phyloP scores from a whole-genome alignment of 177 flowering plant species.

The Vitis hybrid region DNA sequence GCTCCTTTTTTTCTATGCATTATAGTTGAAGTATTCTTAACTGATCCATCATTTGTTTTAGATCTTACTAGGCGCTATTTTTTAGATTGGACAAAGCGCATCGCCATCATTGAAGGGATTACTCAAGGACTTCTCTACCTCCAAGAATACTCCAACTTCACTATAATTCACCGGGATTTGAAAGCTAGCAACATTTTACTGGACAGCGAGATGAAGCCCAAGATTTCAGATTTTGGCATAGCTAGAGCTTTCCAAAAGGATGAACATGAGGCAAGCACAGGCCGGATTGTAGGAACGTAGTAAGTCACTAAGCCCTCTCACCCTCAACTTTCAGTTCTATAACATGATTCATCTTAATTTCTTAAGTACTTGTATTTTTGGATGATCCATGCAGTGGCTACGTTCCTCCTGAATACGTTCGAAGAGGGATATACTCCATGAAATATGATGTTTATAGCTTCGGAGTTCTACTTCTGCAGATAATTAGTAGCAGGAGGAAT shows the following conservation, averaged over 20 bases:
- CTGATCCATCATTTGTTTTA: background rate
- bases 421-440: slow-evolving; percentile 18
- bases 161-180: slow-evolving; percentile 28
- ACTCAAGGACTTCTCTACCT: slow-evolving; percentile 36
- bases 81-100: slow-evolving; percentile 24
- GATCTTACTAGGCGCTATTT: slow-evolving; percentile 7
- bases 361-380: background rate
- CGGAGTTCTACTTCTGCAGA: slow-evolving; percentile 29
- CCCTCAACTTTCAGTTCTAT: background rate
- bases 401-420: slow-evolving; percentile 31
- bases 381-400: slow-evolving; percentile 24
- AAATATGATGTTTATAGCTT: slow-evolving; percentile 32
- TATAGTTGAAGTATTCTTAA: no score
- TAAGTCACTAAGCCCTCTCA: slow-evolving; percentile 13
- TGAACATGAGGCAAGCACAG: slow-evolving; percentile 18
- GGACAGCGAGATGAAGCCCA: slow-evolving; percentile 26
- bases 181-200: slow-evolving; percentile 28
- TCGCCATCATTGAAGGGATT: slow-evolving; percentile 27
- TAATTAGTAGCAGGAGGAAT: slow-evolving; percentile 27
- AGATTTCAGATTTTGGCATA: slow-evolving; percentile 37
- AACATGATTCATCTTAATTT: background rate
- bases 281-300: slow-evolving; percentile 33
- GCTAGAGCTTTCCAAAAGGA: slow-evolving; percentile 22
- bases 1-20: no score
- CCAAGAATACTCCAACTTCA: slow-evolving; percentile 30